These are phyloP conservation scores for Brassica balearica DNA, from an alignment of 441 rosid species.

Conservation along the genomic window DNA sequence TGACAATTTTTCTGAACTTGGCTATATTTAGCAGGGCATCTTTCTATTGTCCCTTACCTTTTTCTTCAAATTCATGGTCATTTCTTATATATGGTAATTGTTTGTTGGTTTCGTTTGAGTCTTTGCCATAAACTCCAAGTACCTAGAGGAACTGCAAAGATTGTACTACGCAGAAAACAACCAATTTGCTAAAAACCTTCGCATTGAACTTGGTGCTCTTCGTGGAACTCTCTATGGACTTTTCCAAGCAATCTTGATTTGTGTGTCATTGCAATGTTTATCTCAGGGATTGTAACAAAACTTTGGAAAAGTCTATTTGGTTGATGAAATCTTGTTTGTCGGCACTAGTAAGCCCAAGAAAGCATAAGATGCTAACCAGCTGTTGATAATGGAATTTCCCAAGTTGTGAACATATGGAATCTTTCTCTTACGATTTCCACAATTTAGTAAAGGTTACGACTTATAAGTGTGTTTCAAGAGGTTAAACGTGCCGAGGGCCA, in stretches of 20 bases:
- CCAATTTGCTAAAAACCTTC: neutral
- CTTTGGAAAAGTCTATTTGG: neutral
- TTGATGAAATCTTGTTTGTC: neutral
- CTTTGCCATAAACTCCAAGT: slow-evolving; percentile 2
- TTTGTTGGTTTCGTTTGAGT: neutral
- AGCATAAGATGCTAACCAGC: neutral
- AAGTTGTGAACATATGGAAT: neutral
- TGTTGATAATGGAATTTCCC: neutral
- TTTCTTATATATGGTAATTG: neutral
- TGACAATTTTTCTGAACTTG: slow-evolving; percentile 25
- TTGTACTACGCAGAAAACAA: neutral
- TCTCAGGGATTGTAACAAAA: neutral
- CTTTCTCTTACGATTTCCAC: too few species aligned
- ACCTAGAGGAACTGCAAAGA: neutral
- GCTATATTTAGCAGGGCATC: slow-evolving; percentile 18
- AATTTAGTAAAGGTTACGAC: too few species aligned
- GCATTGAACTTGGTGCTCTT: neutral
- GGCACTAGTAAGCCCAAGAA: neutral
- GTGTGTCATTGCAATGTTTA: neutral
- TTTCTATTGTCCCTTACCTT: neutral
- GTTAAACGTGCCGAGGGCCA: too few species aligned
- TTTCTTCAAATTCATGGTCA: neutral
- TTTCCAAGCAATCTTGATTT: neutral
- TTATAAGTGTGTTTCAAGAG: too few species aligned
- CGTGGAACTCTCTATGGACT: neutral